Percentiles rank a stretch among this genome's conserved stretches.
These are phyloP conservation scores for Epichloe coenophiala DNA, from an alignment of 2,329 filamentous ascomycete species.

Conservation along the genomic window DNA sequence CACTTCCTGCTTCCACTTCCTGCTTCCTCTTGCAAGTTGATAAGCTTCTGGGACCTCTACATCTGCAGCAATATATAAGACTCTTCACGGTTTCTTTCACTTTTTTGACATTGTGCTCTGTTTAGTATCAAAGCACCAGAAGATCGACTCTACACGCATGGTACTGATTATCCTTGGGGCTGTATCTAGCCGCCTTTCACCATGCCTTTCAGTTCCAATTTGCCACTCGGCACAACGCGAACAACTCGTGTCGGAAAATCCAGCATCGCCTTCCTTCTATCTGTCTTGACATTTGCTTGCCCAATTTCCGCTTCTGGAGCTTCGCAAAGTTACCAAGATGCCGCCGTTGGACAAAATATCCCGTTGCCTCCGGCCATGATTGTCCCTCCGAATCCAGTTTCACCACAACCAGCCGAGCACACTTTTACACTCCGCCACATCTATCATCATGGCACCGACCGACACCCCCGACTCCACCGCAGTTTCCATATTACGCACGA, in stretches of 20 bases:
- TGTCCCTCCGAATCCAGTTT: slow-evolving; percentile 28
- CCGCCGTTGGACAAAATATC: slow-evolving; percentile 26
- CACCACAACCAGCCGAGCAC: slow-evolving; percentile 38
- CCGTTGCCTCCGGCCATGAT: slow-evolving; percentile 27
- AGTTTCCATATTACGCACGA: slow-evolving; percentile 55
- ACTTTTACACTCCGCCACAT: slow-evolving; percentile 69
- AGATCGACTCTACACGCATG: background rate
- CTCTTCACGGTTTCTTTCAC: too few relatives aligned
- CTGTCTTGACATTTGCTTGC: slow-evolving; percentile 48
- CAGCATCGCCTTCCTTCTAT: slow-evolving; percentile 49
- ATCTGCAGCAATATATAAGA: too few relatives aligned
- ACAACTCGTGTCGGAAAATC: slow-evolving; percentile 49
- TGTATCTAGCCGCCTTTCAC: slow-evolving; percentile 2
- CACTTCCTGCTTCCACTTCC: too few relatives aligned
- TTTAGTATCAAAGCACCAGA: background rate
- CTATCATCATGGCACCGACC: slow-evolving; percentile 78
- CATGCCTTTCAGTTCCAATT: background rate
- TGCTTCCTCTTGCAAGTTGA: too few relatives aligned
- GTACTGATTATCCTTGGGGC: background rate
- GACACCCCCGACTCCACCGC: slow-evolving; percentile 64
- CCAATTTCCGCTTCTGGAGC: slow-evolving; percentile 21
- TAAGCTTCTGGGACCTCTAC: too few relatives aligned
- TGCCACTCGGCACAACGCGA: background rate
- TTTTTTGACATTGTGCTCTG: too few relatives aligned
- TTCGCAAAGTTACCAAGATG: slow-evolving; percentile 16